Conservation (phyloP, 1,139 yeast species). For the Suhomyces coccinellae region DNA sequence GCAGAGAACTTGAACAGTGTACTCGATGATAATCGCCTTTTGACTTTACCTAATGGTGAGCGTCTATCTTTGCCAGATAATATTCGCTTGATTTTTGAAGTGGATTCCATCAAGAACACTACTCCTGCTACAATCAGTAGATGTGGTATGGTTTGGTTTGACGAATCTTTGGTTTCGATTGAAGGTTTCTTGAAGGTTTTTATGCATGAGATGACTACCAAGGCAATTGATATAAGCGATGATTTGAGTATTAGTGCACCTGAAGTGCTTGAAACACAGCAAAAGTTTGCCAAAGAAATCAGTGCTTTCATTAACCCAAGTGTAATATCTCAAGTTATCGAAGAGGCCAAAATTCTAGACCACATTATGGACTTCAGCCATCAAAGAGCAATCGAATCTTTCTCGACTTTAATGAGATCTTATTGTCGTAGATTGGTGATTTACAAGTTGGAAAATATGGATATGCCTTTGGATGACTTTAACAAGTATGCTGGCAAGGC, state of each 20-base stretch:
- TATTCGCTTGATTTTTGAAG: conserved; percentile 74
- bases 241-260: conserved; percentile 9
- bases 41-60: conserved; percentile 91
- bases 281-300: conserved; percentile 12
- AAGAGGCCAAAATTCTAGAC: conserved; percentile 21
- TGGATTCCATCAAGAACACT: conserved; percentile 61
- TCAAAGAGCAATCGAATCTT: conserved; percentile 42
- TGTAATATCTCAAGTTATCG: conserved; percentile 9
- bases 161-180: conserved; percentile 27
- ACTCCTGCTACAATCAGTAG: conserved; percentile 93
- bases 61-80: conserved; percentile 66
- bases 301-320: conserved; percentile 8
- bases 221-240: conserved; percentile 16
- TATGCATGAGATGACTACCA: conserved; percentile 23
- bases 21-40: conserved; percentile 77
- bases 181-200: conserved; percentile 23
- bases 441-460: conserved; percentile 14
- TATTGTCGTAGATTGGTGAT: conserved; percentile 22
- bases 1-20: conserved; percentile 90
- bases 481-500: conserved; percentile 38
- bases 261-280: conserved; percentile 12
- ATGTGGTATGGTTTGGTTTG: conserved; percentile 87
- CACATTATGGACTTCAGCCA: conserved; percentile 59
- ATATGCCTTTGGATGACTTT: conserved; percentile 21
- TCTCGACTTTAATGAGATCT: conserved; percentile 29